Evolutionary conservation across 169 alveolate genomes (phyloP).

Genomic region (Miamiensis avidus): DNA sequence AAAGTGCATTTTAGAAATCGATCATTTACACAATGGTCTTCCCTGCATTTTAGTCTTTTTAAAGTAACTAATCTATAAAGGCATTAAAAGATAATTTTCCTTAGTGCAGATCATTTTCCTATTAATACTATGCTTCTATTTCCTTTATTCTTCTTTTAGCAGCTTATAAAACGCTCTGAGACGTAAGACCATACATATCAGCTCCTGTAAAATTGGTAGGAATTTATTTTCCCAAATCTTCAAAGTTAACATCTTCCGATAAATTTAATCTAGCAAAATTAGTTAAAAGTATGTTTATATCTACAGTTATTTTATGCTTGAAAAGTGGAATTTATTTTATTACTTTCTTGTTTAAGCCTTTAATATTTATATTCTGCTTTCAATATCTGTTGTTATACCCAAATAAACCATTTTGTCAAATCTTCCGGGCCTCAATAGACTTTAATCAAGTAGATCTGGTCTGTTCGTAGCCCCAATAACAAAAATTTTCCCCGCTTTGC

Average conservation of each 20-base stretch:
- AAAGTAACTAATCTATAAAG: constrained; percentile 7
- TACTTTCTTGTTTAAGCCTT: constrained; percentile 73
- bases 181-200: constrained; percentile 72
- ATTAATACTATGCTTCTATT: constrained; percentile 32
- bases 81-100: constrained; percentile 12
- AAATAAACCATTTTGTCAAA: constrained; percentile 82
- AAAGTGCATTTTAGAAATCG: constrained; percentile 44
- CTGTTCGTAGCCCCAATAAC: constrained; percentile 89
- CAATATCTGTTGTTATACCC: constrained; percentile 77
- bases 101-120: constrained; percentile 12
- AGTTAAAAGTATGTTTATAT: background rate
- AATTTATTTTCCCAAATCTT: constrained; percentile 50
- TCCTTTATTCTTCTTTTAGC: constrained; percentile 51
- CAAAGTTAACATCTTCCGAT: constrained; percentile 56
- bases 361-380: constrained; percentile 73
- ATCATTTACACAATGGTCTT: constrained; percentile 19
- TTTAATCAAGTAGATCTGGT: constrained; percentile 85
- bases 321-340: background rate
- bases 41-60: background rate
- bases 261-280: constrained; percentile 13
- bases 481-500: constrained; percentile 38
- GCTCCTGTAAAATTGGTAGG: constrained; percentile 83
- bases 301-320: background rate
- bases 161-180: constrained; percentile 75
- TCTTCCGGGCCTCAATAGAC: constrained; percentile 83